Percentiles rank a stretch among this genome's conserved stretches.
These are phyloP conservation scores for Myriosclerotinia duriaeana DNA, from an alignment of 2,329 filamentous ascomycete species.

Conservation along the genomic window DNA sequence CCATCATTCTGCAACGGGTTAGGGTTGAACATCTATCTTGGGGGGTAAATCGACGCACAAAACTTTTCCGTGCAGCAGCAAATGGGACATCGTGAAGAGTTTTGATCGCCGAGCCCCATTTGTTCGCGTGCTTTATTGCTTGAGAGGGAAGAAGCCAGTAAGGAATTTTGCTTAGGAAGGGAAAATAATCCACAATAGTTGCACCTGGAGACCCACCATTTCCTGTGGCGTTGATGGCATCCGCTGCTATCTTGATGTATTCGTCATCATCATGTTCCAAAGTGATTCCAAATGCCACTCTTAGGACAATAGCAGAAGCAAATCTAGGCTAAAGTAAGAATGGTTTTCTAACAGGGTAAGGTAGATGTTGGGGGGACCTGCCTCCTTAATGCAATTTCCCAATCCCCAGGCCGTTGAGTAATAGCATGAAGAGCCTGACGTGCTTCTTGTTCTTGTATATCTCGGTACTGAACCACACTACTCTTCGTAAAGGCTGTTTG, in stretches of 20 bases:
- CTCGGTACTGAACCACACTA: constrained; percentile 40
- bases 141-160: constrained; percentile 39
- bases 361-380: background rate
- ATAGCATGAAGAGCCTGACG: constrained; percentile 18
- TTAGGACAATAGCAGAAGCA: constrained; percentile 45
- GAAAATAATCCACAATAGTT: constrained; percentile 51
- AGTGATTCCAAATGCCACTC: constrained; percentile 47
- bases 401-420: background rate
- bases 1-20: constrained; percentile 25
- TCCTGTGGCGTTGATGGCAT: constrained; percentile 34
- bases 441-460: constrained; percentile 41
- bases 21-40: background rate
- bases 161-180: constrained; percentile 42
- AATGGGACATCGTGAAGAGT: constrained; percentile 49
- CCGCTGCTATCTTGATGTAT: constrained; percentile 45
- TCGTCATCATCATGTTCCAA: constrained; percentile 44
- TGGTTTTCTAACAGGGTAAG: background rate
- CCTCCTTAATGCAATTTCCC: constrained; percentile 21
- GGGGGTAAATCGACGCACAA: constrained; percentile 2
- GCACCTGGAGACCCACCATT: constrained; percentile 39
- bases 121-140: constrained; percentile 37
- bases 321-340: constrained; percentile 40
- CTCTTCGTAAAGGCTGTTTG: constrained; percentile 47
- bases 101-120: constrained; percentile 41
- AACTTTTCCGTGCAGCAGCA: constrained; percentile 22